Conservation (phyloP, 108 stramenopile genomes). For the Nitzschia palea region DNA sequence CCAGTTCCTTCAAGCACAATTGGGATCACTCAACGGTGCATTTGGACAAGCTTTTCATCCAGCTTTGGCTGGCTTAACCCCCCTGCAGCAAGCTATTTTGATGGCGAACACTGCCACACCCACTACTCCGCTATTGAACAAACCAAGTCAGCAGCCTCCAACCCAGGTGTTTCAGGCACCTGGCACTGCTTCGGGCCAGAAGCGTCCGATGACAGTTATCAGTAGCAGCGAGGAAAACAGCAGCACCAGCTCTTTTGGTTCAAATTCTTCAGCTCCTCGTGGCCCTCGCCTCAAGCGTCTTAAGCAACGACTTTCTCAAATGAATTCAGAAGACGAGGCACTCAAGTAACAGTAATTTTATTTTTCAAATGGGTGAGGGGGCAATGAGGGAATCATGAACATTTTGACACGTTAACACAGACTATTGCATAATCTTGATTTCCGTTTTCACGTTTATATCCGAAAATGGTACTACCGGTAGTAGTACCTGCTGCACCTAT, state of each 20-base stretch:
- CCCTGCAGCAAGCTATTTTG: background rate
- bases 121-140: too few relatives aligned
- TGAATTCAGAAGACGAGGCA: background rate
- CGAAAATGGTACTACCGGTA: too few relatives aligned
- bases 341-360: background rate
- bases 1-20: background rate
- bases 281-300: conserved; percentile 31
- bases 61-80: background rate
- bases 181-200: conserved; percentile 1
- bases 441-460: too few relatives aligned
- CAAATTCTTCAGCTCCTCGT: background rate
- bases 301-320: conserved; percentile 11
- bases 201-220: background rate
- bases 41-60: background rate
- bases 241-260: conserved; percentile 3
- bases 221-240: conserved; percentile 8
- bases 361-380: too few relatives aligned
- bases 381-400: too few relatives aligned
- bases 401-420: too few relatives aligned
- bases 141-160: too few relatives aligned
- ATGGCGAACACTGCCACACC: background rate
- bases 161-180: conserved; percentile 9
- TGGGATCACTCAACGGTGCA: background rate
- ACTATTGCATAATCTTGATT: too few relatives aligned
- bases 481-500: too few relatives aligned